Conservation (phyloP, 495 filamentous ascomycete species). For the Lasiosphaeris hirsuta region DNA sequence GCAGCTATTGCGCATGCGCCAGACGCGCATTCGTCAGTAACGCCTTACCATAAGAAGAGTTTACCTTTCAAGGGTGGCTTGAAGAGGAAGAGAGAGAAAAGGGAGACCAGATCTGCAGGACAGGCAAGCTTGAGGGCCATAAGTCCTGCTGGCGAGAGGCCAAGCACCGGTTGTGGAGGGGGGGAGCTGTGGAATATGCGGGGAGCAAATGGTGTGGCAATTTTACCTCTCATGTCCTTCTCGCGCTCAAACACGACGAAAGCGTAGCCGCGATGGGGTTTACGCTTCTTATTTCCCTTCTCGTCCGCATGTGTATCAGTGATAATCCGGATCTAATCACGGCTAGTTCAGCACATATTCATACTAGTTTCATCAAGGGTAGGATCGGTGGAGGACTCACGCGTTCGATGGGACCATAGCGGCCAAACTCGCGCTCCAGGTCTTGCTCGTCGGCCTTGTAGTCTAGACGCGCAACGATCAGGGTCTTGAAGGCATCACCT, state of each 20-base stretch:
- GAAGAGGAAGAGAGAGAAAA: conserved; percentile 13
- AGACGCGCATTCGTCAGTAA: conserved; percentile 55
- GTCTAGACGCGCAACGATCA: conserved; percentile 86
- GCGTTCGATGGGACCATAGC: conserved; percentile 92
- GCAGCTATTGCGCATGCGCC: conserved; percentile 55
- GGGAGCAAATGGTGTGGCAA: conserved; percentile 36
- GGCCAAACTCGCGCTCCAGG: conserved; percentile 88
- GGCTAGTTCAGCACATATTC: conserved; percentile 16
- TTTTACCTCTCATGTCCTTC: conserved; percentile 98
- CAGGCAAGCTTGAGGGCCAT: conserved; percentile 58
- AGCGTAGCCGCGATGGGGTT: conserved; percentile 85
- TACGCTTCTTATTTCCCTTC: conserved; percentile 74
- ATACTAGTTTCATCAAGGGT: not conserved
- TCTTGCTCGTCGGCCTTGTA: conserved; percentile 87
- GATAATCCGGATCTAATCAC: conserved; percentile 77
- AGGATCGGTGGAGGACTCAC: conserved; percentile 45
- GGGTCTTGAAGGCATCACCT: conserved; percentile 91
- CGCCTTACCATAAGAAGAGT: conserved; percentile 47
- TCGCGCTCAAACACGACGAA: conserved; percentile 97
- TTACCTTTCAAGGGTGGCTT: conserved; percentile 24
- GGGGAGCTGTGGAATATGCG: conserved; percentile 24
- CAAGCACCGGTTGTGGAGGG: conserved; percentile 5
- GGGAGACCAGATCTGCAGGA: conserved; percentile 30
- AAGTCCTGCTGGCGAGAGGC: conserved; percentile 33
- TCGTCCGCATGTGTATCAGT: conserved; percentile 61